A percentile compares a stretch with the other conserved stretches of the same genome.
phyloP scores from a whole-genome alignment of 371 early-diverging fungal genomes.

The Amoeboaphelidium occidentale region DNA sequence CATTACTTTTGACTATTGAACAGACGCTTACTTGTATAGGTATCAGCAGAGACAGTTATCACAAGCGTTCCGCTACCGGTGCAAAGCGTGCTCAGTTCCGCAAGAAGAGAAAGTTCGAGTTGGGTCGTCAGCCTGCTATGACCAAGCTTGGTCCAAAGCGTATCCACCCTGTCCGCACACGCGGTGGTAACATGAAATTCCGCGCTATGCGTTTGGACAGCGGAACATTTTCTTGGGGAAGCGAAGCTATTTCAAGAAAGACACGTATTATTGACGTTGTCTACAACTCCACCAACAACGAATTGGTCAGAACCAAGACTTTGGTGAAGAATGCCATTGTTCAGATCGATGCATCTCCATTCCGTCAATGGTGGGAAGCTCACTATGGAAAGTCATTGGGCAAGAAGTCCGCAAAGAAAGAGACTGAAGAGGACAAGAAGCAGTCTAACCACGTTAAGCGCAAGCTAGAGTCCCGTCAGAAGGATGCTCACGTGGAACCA shows the following conservation, averaged over 20 bases:
- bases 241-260: conserved; percentile 81
- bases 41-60: conserved; percentile 89
- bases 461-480: conserved; percentile 65
- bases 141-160: conserved; percentile 93
- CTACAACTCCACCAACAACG: conserved; percentile 99
- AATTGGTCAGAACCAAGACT: conserved; percentile 99
- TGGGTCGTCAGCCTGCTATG: conserved; percentile 93
- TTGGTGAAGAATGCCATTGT: conserved; percentile 96
- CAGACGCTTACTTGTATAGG: too few species aligned
- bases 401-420: conserved; percentile 22
- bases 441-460: conserved; percentile 72
- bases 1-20: too few species aligned
- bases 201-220: conserved; percentile 92
- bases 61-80: conserved; percentile 94
- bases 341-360: conserved; percentile 95
- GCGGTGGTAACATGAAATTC: conserved; percentile 98
- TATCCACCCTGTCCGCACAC: conserved; percentile 81
- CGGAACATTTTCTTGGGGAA: conserved; percentile 95
- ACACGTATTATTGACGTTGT: conserved; percentile 89
- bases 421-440: conserved; percentile 31
- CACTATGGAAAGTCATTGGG: conserved; percentile 79
- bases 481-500: conserved; percentile 56
- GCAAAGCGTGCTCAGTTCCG: conserved; percentile 93
- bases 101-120: conserved; percentile 98
- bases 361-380: conserved; percentile 94